These are phyloP conservation scores for Pythium aquatile DNA, from an alignment of 352 stramenopile species.

Conservation along the genomic window DNA sequence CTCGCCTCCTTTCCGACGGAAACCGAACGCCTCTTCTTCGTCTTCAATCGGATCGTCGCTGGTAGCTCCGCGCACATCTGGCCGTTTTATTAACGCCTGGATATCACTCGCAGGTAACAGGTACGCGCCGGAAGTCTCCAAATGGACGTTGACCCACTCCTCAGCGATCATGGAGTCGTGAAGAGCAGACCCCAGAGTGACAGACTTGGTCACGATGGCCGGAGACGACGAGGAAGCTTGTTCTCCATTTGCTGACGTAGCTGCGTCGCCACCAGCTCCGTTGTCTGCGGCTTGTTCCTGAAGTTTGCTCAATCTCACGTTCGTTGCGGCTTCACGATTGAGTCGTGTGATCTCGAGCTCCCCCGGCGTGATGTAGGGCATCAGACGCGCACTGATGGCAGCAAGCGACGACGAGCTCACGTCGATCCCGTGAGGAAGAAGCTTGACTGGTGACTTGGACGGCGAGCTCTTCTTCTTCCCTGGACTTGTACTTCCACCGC, in stretches of 20 bases:
- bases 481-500: neutral
- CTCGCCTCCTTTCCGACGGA: conserved; percentile 37
- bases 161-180: conserved; percentile 73
- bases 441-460: conserved; percentile 5
- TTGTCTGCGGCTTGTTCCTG: neutral
- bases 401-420: conserved; percentile 34
- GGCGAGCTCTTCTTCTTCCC: conserved; percentile 13
- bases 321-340: conserved; percentile 45
- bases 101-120: conserved; percentile 55
- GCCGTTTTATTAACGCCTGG: conserved; percentile 33
- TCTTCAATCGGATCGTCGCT: conserved; percentile 40
- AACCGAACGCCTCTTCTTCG: conserved; percentile 44
- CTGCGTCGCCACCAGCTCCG: neutral
- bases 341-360: conserved; percentile 76
- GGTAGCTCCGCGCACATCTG: conserved; percentile 20
- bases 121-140: conserved; percentile 54
- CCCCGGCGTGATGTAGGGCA: conserved; percentile 46
- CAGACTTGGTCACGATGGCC: neutral
- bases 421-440: conserved; percentile 19
- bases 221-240: neutral
- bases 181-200: conserved; percentile 28
- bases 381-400: conserved; percentile 60
- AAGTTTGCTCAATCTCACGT: neutral
- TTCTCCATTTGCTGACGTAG: neutral
- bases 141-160: conserved; percentile 77